Evolutionary conservation across 75 land plant species (phyloP), one percentile per base, ranked within the genome.

Genomic region (Chamaecyparis obtusa): DNA sequence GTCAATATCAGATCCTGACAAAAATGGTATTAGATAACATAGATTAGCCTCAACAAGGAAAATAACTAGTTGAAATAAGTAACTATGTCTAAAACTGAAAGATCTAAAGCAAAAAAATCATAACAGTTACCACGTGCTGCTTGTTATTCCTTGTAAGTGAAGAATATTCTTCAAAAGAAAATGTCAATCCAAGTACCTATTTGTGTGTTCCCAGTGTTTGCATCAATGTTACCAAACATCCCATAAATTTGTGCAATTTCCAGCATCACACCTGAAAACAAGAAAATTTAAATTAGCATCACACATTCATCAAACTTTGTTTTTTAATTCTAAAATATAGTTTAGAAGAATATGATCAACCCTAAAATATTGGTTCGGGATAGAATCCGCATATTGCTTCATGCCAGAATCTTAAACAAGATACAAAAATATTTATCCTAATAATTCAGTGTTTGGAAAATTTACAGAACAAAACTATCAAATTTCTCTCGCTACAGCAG

Each of bases 1-100:
- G 84, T 98, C 99, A 54, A 98, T 98, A 85, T 98, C 99, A 98
- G 98, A 98, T 85, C 99, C 99, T 97, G 89, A 71, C 85, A 3
- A 54, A 39, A 78, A 64, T 36, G 80, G 80, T 30, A 76, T 84
- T 84, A 15, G 39, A 51, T 5, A 56, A 19, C 27, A 49, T 32
- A 84, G 17, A 84, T 51, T 55, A 35, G 9, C 72, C 27, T 43
- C 10, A 33, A 84, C 33, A 6, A 35, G 6, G 24, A 3, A 67
- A 85, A 88, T 13, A 3, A 36, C 32, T 7, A 15, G 4, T 24
- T 36, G 8, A 69, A n/a, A 88, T 36, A 69, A 3, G 9, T 30
- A 14, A 71, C 10, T 71, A 71, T 71, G 35, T 9, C 75, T 32
- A 71, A 9, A 71, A n/a, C 11, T 32, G 13, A 71, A 71, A 32